Percentiles rank a stretch among this genome's conserved stretches.
These are phyloP conservation scores for Didymella sp. DNA, from an alignment of 2,329 filamentous ascomycete species.

Conservation along the genomic window DNA sequence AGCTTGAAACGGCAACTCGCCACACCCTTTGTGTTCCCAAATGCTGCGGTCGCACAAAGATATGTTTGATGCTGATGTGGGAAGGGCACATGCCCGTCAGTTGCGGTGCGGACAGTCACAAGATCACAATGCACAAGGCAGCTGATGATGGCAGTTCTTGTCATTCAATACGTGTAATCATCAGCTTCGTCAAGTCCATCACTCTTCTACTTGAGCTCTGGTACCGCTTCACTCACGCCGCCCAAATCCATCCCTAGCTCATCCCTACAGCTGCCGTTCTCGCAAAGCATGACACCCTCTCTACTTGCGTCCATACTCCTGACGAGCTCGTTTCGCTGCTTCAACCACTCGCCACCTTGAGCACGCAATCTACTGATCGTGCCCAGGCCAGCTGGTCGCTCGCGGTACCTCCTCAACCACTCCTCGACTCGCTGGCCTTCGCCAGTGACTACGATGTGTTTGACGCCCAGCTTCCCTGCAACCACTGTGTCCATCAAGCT, in stretches of 20 bases:
- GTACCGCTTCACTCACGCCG: constrained; percentile 35
- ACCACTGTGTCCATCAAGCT: constrained; percentile 80
- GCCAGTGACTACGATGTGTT: constrained; percentile 64
- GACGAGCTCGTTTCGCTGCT: constrained; percentile 58
- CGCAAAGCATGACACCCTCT: constrained; percentile 49
- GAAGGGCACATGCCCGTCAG: background rate
- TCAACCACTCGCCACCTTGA: constrained; percentile 56
- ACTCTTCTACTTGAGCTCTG: constrained; percentile 9
- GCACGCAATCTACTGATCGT: constrained; percentile 47
- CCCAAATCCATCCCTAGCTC: constrained; percentile 45
- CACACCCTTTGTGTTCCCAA: constrained; percentile 3
- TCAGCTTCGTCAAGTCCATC: background rate
- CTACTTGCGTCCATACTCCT: constrained; percentile 50
- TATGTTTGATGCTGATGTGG: background rate
- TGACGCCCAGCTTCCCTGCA: constrained; percentile 72
- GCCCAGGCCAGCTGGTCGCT: constrained; percentile 47
- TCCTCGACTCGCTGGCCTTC: constrained; percentile 53
- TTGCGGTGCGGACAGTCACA: background rate
- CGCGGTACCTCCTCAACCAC: constrained; percentile 51
- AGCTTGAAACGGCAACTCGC: constrained; percentile 10
- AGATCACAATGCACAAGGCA: background rate
- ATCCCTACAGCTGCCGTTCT: constrained; percentile 54
- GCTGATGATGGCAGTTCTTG: background rate
- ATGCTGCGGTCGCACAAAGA: background rate
- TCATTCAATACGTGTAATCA: constrained; percentile 5